Evolutionary conservation across 768 basidiomycete genomes (phyloP), one percentile per base, ranked within the genome.

Genomic region (Termitomyces sp.): DNA sequence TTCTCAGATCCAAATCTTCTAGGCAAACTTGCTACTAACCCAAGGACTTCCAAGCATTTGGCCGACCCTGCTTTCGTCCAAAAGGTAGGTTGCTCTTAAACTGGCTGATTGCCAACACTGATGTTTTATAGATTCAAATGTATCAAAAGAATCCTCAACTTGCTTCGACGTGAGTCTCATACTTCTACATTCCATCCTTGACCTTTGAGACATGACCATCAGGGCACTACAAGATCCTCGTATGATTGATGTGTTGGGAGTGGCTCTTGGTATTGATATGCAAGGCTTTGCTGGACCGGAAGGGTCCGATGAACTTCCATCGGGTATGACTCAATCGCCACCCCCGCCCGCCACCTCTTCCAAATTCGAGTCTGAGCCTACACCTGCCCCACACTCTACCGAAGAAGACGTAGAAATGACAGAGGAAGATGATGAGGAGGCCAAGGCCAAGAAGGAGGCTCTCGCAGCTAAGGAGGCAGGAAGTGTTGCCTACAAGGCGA

Each of bases 201-300:
- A 48, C 16, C 30, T 43, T 41, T 35, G 47, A 49, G 16, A 24
- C 30, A 36, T 47, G 38, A 26, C 38, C 44, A 63, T 20, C 62
- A 84, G 81, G 46, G 79, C 84, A 65, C 70, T 90, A 63, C 75
- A 83, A 60, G 95, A 98, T 72, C 85, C 95, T 36, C 84, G 95
- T 58, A 94, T 97, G 92, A 92, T 94, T 70, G 88, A 92, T 67
- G 94, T 94, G 16, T 77, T 98, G 45, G 95, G 95, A 59, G 95
- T 86, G 11, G 80, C 92, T 56, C 92, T 98, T 89, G 93, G 93
- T 35, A 80, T 98, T 63, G 93, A 98, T 72, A 82, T 98, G 73
- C 86, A 91, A 72, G 92, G 88, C 56, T 88, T 91, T 70, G 79
- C 84, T 52, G 80, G 94, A 56, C 86, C 88, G 18, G 92, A 92